phyloP scores from a whole-genome alignment of 768 basidiomycete species.

The Kwoniella botswanensis region DNA sequence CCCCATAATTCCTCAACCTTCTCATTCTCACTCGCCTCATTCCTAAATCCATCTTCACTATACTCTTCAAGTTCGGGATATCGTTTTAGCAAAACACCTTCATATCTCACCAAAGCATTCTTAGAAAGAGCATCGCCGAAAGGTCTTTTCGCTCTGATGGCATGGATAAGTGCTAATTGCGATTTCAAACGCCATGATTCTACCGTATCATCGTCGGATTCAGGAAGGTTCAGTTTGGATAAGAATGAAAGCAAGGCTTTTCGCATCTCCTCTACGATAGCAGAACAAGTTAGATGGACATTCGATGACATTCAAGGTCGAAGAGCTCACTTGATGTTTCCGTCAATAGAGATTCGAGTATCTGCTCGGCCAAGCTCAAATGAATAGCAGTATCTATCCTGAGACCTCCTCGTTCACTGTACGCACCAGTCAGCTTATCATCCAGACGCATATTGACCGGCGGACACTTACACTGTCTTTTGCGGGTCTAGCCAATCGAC shows the following conservation, averaged over 20 bases:
- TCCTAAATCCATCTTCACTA: conserved; percentile 56
- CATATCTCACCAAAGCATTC: conserved; percentile 76
- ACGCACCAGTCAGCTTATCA: neutral
- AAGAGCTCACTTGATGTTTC: conserved; percentile 63
- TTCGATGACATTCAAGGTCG: neutral
- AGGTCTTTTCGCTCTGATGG: conserved; percentile 62
- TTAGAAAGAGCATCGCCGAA: conserved; percentile 66
- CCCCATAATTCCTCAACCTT: conserved; percentile 36
- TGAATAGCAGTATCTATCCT: conserved; percentile 61
- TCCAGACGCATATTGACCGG: neutral
- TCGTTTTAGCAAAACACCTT: conserved; percentile 69
- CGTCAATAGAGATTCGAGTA: conserved; percentile 64
- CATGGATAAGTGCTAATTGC: conserved; percentile 8
- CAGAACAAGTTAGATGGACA: neutral
- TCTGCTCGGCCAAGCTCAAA: conserved; percentile 66
- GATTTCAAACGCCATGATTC: conserved; percentile 18
- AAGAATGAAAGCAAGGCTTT: conserved; percentile 71
- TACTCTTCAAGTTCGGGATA: conserved; percentile 71
- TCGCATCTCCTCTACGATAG: conserved; percentile 66
- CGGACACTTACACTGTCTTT: conserved; percentile 64
- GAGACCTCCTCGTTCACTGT: conserved; percentile 61
- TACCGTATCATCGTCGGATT: conserved; percentile 61
- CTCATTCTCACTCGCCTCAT: conserved; percentile 23
- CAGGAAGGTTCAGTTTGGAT: conserved; percentile 71
- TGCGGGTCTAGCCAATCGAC: conserved; percentile 87